Evolutionary conservation across 2,329 filamentous ascomycete genomes (phyloP).

Genomic region (Alternaria gansuensis): DNA sequence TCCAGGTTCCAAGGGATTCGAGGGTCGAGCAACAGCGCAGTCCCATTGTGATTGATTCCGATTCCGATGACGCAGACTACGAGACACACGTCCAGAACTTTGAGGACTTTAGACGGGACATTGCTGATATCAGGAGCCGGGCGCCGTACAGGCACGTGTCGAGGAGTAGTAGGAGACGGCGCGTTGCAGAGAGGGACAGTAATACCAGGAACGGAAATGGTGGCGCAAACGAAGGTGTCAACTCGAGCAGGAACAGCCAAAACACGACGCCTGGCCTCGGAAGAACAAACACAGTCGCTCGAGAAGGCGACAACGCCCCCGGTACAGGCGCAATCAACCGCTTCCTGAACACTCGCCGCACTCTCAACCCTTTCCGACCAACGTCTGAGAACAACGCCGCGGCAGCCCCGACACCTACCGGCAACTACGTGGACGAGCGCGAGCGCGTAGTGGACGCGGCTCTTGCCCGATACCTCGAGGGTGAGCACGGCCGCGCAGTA

Average conservation of each 20-base stretch:
- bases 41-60: conserved; percentile 16
- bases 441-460: background rate
- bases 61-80: conserved; percentile 15
- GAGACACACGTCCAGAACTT: conserved; percentile 16
- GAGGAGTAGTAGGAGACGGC: conserved; percentile 5
- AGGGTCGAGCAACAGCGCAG: background rate
- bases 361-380: background rate
- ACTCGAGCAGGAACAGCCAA: conserved; percentile 1
- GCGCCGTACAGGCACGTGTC: conserved; percentile 13
- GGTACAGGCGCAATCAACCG: background rate
- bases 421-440: background rate
- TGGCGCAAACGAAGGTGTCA: background rate
- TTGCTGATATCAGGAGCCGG: conserved; percentile 21
- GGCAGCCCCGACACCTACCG: background rate
- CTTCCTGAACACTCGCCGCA: background rate
- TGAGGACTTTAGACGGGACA: conserved; percentile 16
- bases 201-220: background rate
- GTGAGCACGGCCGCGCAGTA: background rate
- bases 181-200: background rate
- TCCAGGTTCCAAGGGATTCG: background rate
- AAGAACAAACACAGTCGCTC: background rate
- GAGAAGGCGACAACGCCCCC: background rate
- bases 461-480: background rate
- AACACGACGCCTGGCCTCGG: background rate
- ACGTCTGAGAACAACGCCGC: background rate